phyloP scores from a whole-genome alignment of 2,329 filamentous ascomycete species.

The Neonectria punicea region DNA sequence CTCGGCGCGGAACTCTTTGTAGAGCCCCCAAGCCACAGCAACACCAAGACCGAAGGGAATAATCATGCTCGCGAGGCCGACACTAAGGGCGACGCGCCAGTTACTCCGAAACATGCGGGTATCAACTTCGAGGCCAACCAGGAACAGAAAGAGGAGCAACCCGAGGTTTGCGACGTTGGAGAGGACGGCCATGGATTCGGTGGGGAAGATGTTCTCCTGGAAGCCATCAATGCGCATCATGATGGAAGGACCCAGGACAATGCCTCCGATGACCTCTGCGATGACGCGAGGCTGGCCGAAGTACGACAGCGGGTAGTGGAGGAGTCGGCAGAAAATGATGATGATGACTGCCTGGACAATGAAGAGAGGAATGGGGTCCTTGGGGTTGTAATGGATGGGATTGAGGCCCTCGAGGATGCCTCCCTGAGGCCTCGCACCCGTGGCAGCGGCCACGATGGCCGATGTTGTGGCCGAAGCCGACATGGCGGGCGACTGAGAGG shows the following conservation, averaged over 20 bases:
- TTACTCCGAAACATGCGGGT: conserved; percentile 80
- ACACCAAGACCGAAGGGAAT: conserved; percentile 85
- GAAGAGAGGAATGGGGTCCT: conserved; percentile 71
- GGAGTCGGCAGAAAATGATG: conserved; percentile 58
- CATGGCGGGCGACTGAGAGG: conserved; percentile 24
- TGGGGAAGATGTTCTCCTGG: conserved; percentile 78
- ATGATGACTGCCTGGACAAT: conserved; percentile 54
- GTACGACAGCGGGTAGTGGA: conserved; percentile 81
- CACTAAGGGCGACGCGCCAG: conserved; percentile 81
- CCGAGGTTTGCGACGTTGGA: conserved; percentile 85
- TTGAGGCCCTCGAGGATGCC: conserved; percentile 79
- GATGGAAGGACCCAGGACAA: conserved; percentile 86
- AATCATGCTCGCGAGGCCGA: conserved; percentile 82
- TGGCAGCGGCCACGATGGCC: conserved; percentile 43
- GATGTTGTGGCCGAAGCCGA: conserved; percentile 36
- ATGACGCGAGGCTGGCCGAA: conserved; percentile 85
- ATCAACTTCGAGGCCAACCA: conserved; percentile 89
- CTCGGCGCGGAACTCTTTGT: conserved; percentile 72
- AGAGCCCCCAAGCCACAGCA: conserved; percentile 84
- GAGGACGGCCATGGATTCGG: conserved; percentile 77
- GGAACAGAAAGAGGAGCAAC: conserved; percentile 85
- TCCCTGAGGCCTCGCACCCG: conserved; percentile 54
- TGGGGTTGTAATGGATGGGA: conserved; percentile 74
- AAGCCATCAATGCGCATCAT: conserved; percentile 89
- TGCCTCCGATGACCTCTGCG: conserved; percentile 85